Conservation (phyloP, 2,329 filamentous ascomycete species). For the Claviceps paspali region DNA sequence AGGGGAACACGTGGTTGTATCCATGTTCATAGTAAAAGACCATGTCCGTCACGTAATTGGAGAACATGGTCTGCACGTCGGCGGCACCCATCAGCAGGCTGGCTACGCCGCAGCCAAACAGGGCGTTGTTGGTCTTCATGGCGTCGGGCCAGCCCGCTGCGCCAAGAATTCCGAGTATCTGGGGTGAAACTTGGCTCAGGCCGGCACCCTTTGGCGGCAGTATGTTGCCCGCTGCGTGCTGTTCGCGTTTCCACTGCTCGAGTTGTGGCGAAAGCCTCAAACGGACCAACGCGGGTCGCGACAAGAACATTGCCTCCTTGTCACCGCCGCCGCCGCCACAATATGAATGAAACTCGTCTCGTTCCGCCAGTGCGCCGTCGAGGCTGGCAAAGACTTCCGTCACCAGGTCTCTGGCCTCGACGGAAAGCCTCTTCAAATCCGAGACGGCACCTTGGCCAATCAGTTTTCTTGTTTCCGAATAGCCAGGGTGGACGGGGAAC, state of each 20-base stretch:
- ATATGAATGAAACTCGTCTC: neutral
- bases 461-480: slow-evolving; percentile 8
- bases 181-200: slow-evolving; percentile 6
- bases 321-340: too few relatives aligned
- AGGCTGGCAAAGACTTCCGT: slow-evolving; percentile 6
- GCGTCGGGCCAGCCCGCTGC: slow-evolving; percentile 7
- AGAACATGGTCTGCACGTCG: slow-evolving; percentile 10
- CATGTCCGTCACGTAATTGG: slow-evolving; percentile 12
- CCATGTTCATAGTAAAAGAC: slow-evolving; percentile 12
- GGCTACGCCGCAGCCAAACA: slow-evolving; percentile 10
- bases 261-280: slow-evolving; percentile 9
- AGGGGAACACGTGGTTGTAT: slow-evolving; percentile 11
- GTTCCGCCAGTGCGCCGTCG: neutral
- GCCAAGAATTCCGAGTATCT: slow-evolving; percentile 6
- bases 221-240: slow-evolving; percentile 8
- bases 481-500: slow-evolving; percentile 6
- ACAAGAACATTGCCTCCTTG: neutral
- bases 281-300: slow-evolving; percentile 6
- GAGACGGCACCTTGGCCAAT: slow-evolving; percentile 6
- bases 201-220: slow-evolving; percentile 9
- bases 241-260: slow-evolving; percentile 8
- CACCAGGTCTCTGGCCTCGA: slow-evolving; percentile 6
- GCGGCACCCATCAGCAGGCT: slow-evolving; percentile 9
- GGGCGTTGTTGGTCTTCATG: slow-evolving; percentile 8
- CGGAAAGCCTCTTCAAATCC: slow-evolving; percentile 6